phyloP scores from a whole-genome alignment of 148 eudicot species.

The Suaeda aralocaspica region DNA sequence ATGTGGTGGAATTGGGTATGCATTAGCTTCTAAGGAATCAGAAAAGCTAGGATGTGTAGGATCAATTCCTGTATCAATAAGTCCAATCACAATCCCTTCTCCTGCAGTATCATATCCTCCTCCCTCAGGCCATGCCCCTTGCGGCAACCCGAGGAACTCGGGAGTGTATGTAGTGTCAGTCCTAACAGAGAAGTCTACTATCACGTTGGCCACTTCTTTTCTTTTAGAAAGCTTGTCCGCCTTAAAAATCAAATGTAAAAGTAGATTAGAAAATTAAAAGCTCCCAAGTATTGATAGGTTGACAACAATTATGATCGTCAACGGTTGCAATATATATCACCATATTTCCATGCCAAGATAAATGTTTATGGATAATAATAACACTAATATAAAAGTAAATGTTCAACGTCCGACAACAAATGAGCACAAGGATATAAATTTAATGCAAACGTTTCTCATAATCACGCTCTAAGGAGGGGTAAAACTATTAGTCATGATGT shows the following conservation, averaged over 20 bases:
- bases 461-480: no score
- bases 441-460: no score
- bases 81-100: conserved; percentile 86
- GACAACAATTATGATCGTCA: not conserved
- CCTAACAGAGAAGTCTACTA: conserved; percentile 80
- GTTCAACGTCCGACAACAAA: not conserved
- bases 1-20: conserved; percentile 78
- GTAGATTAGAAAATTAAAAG: not conserved
- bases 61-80: conserved; percentile 94
- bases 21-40: conserved; percentile 48
- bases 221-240: conserved; percentile 71
- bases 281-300: not conserved
- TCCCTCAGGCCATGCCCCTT: conserved; percentile 89
- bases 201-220: conserved; percentile 86
- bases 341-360: no score
- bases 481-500: no score
- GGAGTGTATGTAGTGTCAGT: conserved; percentile 92
- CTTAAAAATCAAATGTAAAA: conserved; percentile 31
- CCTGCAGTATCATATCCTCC: conserved; percentile 90
- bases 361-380: no score
- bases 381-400: no score
- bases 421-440: no score
- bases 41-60: conserved; percentile 91
- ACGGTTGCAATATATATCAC: not conserved
- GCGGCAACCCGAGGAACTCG: conserved; percentile 85